Evolutionary conservation across 2,329 filamentous ascomycete species (phyloP).

Genomic region (Trichocomaceae sp.): DNA sequence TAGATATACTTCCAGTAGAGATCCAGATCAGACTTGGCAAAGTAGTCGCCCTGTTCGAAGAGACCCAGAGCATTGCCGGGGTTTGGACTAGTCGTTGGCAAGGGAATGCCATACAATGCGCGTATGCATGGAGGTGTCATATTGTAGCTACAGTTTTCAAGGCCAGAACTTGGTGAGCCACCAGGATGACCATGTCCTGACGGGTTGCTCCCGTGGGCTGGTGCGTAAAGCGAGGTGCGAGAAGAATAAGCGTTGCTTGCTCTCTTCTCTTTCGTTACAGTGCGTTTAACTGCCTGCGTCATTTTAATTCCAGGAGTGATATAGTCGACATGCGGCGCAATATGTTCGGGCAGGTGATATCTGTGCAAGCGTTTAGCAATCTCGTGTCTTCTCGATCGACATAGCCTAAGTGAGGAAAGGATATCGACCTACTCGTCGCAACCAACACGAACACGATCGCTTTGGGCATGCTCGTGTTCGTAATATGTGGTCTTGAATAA

Average conservation of each 20-base stretch:
- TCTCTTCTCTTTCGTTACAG: constrained; percentile 1
- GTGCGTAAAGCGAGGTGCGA: neutral
- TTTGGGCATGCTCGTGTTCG: constrained; percentile 19
- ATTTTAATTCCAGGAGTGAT: constrained; percentile 13
- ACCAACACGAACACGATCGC: constrained; percentile 15
- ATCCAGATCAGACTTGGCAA: constrained; percentile 12
- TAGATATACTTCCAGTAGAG: constrained; percentile 13
- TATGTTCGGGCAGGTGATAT: constrained; percentile 12
- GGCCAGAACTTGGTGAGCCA: neutral
- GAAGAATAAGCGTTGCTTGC: constrained; percentile 3
- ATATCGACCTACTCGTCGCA: constrained; percentile 11
- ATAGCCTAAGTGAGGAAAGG: neutral
- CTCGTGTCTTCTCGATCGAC: neutral
- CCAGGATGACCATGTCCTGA: neutral
- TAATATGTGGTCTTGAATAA: constrained; percentile 23
- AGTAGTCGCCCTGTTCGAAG: constrained; percentile 14
- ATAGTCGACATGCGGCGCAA: constrained; percentile 11
- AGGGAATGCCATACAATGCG: constrained; percentile 10
- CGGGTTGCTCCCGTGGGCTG: neutral
- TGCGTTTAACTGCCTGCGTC: constrained; percentile 13
- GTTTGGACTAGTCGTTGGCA: constrained; percentile 1
- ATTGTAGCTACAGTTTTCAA: constrained; percentile 10
- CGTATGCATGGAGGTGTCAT: constrained; percentile 13
- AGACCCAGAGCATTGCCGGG: constrained; percentile 10
- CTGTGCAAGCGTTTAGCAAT: neutral